These are phyloP conservation scores for Alternaria atra DNA, from an alignment of 2,329 filamentous ascomycete genomes.

Conservation along the genomic window DNA sequence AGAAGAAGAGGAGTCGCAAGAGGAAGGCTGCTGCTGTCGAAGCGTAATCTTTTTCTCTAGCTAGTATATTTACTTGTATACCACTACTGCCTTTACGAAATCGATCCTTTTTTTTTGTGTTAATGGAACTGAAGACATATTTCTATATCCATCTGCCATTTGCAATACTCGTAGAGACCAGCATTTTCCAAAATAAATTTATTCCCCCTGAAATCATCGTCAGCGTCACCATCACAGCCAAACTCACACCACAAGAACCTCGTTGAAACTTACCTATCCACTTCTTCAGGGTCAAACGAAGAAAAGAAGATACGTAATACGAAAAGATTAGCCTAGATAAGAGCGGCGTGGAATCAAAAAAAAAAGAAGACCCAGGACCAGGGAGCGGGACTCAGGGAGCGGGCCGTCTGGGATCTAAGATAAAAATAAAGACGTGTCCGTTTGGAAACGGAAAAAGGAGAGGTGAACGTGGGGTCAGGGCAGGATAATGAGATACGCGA, in stretches of 20 bases:
- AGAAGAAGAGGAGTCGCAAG: constrained; percentile 39
- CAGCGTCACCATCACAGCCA: neutral
- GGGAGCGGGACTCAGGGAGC: neutral
- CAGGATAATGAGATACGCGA: neutral
- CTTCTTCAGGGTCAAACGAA: neutral
- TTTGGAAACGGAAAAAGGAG: neutral
- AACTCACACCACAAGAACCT: neutral
- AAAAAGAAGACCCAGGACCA: neutral
- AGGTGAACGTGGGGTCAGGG: constrained; percentile 1
- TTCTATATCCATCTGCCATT: neutral
- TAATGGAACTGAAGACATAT: too few species aligned
- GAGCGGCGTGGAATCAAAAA: neutral
- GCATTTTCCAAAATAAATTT: neutral
- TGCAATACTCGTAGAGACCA: neutral
- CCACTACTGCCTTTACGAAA: neutral
- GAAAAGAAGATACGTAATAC: neutral
- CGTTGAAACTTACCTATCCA: neutral
- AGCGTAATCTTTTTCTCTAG: constrained; percentile 5
- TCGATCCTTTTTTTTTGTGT: neutral
- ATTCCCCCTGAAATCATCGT: neutral
- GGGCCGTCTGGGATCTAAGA: neutral
- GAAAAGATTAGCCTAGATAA: neutral
- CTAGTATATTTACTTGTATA: neutral
- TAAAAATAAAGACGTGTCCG: neutral
- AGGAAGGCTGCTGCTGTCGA: constrained; percentile 26